Conservation (phyloP, 805 yeast genomes). For the Scheffersomyces lignosus region DNA sequence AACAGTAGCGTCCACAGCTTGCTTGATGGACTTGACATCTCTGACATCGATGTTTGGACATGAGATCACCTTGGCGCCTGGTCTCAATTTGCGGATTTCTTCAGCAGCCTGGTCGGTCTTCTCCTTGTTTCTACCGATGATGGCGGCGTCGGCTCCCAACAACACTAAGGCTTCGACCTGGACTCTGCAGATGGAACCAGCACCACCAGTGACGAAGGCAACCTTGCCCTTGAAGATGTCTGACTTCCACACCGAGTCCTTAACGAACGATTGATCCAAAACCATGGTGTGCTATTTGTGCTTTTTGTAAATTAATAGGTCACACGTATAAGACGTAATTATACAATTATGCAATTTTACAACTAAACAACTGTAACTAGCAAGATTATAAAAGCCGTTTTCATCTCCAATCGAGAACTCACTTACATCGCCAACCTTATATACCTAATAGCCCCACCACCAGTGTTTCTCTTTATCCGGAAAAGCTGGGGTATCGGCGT, state of each 20-base stretch:
- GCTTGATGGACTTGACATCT: slow-evolving; percentile 20
- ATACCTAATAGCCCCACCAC: too few species aligned
- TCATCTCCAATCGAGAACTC: too few species aligned
- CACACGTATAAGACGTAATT: too few species aligned
- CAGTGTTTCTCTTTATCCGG: too few species aligned
- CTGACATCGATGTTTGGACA: slow-evolving; percentile 25
- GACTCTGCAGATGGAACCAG: slow-evolving; percentile 29
- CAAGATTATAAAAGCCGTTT: too few species aligned
- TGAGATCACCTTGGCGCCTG: slow-evolving; percentile 24
- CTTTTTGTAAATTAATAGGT: too few species aligned
- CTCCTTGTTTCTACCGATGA: slow-evolving; percentile 25
- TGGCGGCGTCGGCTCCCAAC: slow-evolving; percentile 30
- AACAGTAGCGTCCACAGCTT: slow-evolving; percentile 24
- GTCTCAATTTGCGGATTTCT: slow-evolving; percentile 22
- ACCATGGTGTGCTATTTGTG: too few species aligned
- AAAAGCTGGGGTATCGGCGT: too few species aligned
- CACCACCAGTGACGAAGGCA: slow-evolving; percentile 32
- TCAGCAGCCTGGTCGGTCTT: slow-evolving; percentile 24
- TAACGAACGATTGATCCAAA: slow-evolving; percentile 19
- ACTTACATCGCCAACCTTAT: too few species aligned
- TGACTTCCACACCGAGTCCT: slow-evolving; percentile 22
- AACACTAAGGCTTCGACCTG: slow-evolving; percentile 29
- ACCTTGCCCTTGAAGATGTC: slow-evolving; percentile 29
- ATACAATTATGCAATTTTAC: too few species aligned
- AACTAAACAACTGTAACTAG: too few species aligned